phyloP scores from a whole-genome alignment of 352 stramenopile genomes.

The Phytopythium montanum region DNA sequence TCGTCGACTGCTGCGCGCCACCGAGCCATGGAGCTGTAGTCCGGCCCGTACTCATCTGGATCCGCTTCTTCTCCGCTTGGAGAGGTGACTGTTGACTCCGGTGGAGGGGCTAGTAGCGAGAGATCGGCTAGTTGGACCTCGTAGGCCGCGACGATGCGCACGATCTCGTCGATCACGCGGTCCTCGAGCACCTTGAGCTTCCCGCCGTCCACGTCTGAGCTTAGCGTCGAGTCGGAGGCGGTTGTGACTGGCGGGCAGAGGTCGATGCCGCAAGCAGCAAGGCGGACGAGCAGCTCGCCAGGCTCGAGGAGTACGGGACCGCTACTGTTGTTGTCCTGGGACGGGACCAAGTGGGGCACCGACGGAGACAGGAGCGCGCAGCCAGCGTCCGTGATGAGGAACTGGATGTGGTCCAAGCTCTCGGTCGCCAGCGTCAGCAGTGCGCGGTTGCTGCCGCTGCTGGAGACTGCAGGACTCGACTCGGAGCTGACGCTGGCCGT shows the following conservation, averaged over 20 bases:
- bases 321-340: not conserved
- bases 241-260: conserved; percentile 38
- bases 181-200: conserved; percentile 70
- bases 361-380: conserved; percentile 46
- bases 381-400: conserved; percentile 64
- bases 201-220: conserved; percentile 19
- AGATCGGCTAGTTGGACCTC: conserved; percentile 49
- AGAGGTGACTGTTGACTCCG: not conserved
- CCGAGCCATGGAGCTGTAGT: conserved; percentile 6
- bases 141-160: conserved; percentile 59
- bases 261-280: conserved; percentile 57
- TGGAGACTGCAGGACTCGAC: not conserved
- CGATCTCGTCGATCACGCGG: conserved; percentile 65
- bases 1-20: conserved; percentile 4
- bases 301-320: conserved; percentile 12
- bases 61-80: conserved; percentile 19
- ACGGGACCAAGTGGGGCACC: conserved; percentile 36
- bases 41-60: conserved; percentile 8
- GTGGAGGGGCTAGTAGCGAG: conserved; percentile 8
- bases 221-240: not conserved
- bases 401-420: conserved; percentile 47
- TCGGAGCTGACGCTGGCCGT: conserved; percentile 19
- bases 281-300: conserved; percentile 50
- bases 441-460: conserved; percentile 18
- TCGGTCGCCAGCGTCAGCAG: conserved; percentile 56